Base-by-base conservation (phyloP, 805 yeast species). In the Ogataea zsoltii region DNA sequence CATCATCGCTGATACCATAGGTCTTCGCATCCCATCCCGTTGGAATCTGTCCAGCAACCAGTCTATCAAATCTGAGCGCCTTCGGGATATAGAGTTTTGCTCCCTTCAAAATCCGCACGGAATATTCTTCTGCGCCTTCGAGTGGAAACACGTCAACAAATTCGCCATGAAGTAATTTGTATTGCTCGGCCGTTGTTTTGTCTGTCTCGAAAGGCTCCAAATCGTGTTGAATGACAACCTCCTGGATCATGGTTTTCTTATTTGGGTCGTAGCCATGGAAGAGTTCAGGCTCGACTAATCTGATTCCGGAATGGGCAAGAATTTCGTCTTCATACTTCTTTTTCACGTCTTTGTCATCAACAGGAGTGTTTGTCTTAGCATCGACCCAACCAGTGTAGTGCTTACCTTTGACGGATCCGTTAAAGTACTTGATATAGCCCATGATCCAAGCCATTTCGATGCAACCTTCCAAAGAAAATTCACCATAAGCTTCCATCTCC, bases 401-500 rank as follows among this genome's bases (percentile, higher is more conserved):
- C 67, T 83, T 83, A 63, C 91, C 91, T 79, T 88, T 88, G 63
- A 88, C 75, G 66, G 77, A 76, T 73, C 97, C 98, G 57, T 88
- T 88, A 74, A 88, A 94, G 74, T 94, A 94, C 72, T 88, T 89
- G 74, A 94, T 91, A 65, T 87, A 79, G 57, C 97, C 97, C 98
- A 94, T 94, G 60, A 94, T 91, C 97, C 98, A 94, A 40, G 99
- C 98, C 96, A 94, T 91, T 75, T 94, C 99, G 65, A 94, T 85
- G 64, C 97, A 86, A 63, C 99, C 99, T 72, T 94, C 99, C 59
- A 94, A 75, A 9, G 97, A 91, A 72, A 94, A 94, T 65, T 87
- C 89, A 62, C 99, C 99, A 50, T 68, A 57, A 37, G 97, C 88
- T 74, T 94, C 99, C 96, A 94, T 94, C 72, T 94, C 98, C 99